Evolutionary conservation across 2,329 filamentous ascomycete genomes (phyloP).

Genomic region (Hypoxylon sp.): DNA sequence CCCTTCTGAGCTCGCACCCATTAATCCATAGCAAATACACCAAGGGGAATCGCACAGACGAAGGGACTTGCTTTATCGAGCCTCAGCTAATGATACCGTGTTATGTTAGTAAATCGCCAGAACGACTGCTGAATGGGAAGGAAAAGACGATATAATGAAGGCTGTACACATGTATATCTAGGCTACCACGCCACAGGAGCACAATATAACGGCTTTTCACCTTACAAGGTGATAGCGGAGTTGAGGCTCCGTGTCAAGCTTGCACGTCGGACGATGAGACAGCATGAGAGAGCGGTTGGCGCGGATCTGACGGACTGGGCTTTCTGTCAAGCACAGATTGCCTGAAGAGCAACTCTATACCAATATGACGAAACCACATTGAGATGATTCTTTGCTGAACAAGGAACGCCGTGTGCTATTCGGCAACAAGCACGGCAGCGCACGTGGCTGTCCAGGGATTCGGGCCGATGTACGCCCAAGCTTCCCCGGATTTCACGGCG

Average conservation of each 20-base stretch:
- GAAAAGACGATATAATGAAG: background rate
- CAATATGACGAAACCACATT: background rate
- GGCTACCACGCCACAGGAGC: background rate
- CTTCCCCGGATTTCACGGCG: slow-evolving; percentile 15
- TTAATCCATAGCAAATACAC: background rate
- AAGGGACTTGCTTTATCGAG: background rate
- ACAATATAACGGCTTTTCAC: background rate
- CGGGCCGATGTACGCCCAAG: slow-evolving; percentile 10
- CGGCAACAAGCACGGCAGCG: slow-evolving; percentile 4
- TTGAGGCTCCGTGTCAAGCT: background rate
- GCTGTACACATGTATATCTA: background rate
- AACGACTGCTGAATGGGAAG: background rate
- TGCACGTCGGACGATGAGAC: background rate
- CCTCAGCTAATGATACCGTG: background rate
- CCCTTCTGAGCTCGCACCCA: background rate
- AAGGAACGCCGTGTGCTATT: background rate
- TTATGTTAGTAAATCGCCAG: slow-evolving; percentile 22
- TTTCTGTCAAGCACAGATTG: slow-evolving; percentile 1
- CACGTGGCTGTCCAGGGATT: slow-evolving; percentile 21
- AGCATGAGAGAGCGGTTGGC: background rate
- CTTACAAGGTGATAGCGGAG: background rate
- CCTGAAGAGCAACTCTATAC: background rate
- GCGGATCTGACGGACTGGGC: background rate
- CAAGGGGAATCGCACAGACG: background rate
- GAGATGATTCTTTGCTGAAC: background rate